Percentiles rank a stretch among this genome's conserved stretches.
phyloP scores from a whole-genome alignment of 371 early-diverging fungal species.

The Mucor indicus region DNA sequence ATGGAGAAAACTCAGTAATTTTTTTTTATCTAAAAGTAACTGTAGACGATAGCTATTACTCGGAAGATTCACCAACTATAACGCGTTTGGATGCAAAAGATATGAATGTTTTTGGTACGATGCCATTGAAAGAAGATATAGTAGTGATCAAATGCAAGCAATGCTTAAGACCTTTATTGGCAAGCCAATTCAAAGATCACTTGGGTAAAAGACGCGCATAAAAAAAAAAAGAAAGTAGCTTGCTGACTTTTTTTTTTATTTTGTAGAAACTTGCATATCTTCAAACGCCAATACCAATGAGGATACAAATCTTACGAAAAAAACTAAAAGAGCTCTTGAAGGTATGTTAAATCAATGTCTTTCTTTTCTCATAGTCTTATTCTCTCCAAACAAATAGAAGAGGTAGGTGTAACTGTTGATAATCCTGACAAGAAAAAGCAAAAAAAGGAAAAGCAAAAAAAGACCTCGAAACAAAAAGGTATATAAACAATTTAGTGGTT shows the following conservation, averaged over 20 bases:
- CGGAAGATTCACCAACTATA: conserved; percentile 23
- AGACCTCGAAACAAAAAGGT: conserved; percentile 41
- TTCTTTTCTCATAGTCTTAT: too few relatives aligned
- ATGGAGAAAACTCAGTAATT: not conserved
- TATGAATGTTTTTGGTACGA: conserved; percentile 34
- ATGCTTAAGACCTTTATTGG: conserved; percentile 34
- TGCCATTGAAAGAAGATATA: conserved; percentile 46
- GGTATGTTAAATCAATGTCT: too few relatives aligned
- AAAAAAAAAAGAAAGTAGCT: too few relatives aligned
- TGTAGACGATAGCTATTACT: conserved; percentile 14
- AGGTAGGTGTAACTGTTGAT: conserved; percentile 12
- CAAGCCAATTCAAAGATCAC: conserved; percentile 37
- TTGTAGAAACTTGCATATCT: too few relatives aligned
- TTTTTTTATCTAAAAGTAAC: not conserved
- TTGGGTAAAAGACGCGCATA: too few relatives aligned
- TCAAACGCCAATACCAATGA: too few relatives aligned
- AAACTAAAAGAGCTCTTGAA: too few relatives aligned
- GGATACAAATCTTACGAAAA: too few relatives aligned
- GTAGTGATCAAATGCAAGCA: conserved; percentile 37
- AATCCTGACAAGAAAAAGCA: conserved; percentile 44
- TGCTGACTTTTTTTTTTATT: too few relatives aligned
- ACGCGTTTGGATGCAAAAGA: conserved; percentile 28
- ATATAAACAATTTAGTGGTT: too few relatives aligned
- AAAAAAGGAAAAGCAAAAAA: conserved; percentile 35
- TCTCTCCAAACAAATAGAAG: conserved; percentile 3